These are phyloP conservation scores for Elongisporangium senticosum DNA, from an alignment of 352 stramenopile species.

Conservation along the genomic window DNA sequence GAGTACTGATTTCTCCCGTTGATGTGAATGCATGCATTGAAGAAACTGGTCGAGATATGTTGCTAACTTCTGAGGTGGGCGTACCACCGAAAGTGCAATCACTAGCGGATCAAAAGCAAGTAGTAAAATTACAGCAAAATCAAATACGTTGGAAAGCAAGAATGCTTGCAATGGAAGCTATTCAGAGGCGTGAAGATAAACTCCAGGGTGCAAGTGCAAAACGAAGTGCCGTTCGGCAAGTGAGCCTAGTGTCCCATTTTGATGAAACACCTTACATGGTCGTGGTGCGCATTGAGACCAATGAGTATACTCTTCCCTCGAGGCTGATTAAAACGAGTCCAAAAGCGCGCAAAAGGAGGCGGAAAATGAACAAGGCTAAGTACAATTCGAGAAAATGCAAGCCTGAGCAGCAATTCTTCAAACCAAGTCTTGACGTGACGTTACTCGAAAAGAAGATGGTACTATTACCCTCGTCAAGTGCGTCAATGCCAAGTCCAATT, in stretches of 20 bases:
- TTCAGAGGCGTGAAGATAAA: background rate
- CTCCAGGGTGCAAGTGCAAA: background rate
- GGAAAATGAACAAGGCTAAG: constrained; percentile 16
- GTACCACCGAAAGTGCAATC: background rate
- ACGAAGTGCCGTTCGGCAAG: background rate
- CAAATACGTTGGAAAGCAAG: constrained; percentile 40
- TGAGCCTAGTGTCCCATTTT: background rate
- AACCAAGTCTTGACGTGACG: constrained; percentile 9
- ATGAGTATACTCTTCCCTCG: constrained; percentile 25
- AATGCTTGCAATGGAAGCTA: constrained; percentile 50
- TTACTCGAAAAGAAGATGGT: constrained; percentile 36
- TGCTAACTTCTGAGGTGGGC: background rate
- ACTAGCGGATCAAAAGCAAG: background rate
- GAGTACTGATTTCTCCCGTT: constrained; percentile 34
- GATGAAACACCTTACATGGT: constrained; percentile 10
- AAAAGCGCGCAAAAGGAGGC: constrained; percentile 17
- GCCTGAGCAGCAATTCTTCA: background rate
- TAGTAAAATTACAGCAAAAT: constrained; percentile 5
- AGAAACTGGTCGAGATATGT: background rate
- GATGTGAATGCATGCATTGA: constrained; percentile 1
- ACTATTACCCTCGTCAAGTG: constrained; percentile 21
- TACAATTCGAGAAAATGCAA: constrained; percentile 8
- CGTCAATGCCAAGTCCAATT: constrained; percentile 17
- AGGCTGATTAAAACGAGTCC: constrained; percentile 21
- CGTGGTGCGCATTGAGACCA: constrained; percentile 23